Base-by-base conservation (phyloP, 306 rosid species). In the Castanea crenata region DNA sequence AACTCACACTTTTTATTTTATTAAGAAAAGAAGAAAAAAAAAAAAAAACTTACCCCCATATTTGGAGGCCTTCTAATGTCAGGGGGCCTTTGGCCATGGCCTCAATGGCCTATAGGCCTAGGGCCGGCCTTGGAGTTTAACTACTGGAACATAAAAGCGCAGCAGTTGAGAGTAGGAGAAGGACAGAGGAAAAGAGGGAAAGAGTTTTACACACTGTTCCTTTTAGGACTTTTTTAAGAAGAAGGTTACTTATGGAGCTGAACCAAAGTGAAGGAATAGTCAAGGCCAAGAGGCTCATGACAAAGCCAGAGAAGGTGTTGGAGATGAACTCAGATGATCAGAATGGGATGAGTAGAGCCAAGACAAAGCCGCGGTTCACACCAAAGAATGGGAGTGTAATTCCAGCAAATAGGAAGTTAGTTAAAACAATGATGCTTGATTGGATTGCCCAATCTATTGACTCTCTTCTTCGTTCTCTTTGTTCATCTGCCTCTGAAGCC, bases 341-440 rank as follows among this genome's bases (percentile, higher is more conserved):
- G 9, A 57, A 57, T 16, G 51, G 51, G 19, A 34, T 27, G 15
- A 46, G 46, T 38, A 3, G 52, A 31, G 16, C 23, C 35, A 46
- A 70, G 38, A 15, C 65, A 6, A 6, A 34, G 9, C 21, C 34
- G 11, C 6, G 6, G 25, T 63, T 52, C 74, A 65, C 38, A 31
- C 74, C 68, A 56, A 73, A 74, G 19, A 44, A 6, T 18, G 69
- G 79, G 46, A 78, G 82, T 46, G 71, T 78, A 15, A 35, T 78
- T 78, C 82, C 82, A 29, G 4, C 82, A 38, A 69, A 4, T 52
- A 78, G 69, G 74, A 68, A 5, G 65, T 31, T 27, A 6, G 82
- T 81, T 64, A 81, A 81, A 44, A 71, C 41, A 21, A 75, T 75
- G 80, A 81, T 75, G 55, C 38, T 67, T 20, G 75, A 80, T 9